phyloP scores from a whole-genome alignment of 768 basidiomycete genomes.

The Rubroboletus pulcherrimus region DNA sequence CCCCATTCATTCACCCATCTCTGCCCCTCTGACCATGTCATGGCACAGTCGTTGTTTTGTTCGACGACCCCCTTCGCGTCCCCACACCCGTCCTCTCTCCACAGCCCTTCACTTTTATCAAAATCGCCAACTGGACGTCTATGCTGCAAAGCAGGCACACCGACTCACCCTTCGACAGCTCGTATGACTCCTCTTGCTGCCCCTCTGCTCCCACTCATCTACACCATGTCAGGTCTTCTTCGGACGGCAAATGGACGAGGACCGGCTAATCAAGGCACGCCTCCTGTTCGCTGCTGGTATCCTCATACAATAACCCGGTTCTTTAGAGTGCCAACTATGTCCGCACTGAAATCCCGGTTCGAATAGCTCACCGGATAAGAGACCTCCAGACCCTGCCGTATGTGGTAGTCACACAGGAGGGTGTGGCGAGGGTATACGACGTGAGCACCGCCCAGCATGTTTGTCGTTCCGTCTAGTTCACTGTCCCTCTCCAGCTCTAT shows the following conservation, averaged over 20 bases:
- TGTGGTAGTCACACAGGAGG: slow-evolving; percentile 82
- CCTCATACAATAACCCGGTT: not conserved
- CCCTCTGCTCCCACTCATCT: not conserved
- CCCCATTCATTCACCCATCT: not conserved
- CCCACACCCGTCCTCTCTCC: slow-evolving; percentile 24
- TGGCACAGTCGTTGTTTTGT: slow-evolving; percentile 15
- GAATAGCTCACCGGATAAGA: slow-evolving; percentile 82
- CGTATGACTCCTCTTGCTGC: slow-evolving; percentile 37
- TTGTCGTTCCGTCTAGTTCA: not conserved
- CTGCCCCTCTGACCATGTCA: slow-evolving; percentile 22
- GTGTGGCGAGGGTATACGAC: slow-evolving; percentile 79
- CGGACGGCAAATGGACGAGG: slow-evolving; percentile 77
- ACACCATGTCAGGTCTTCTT: slow-evolving; percentile 62
- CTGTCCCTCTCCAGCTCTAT: slow-evolving; percentile 53
- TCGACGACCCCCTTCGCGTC: not conserved
- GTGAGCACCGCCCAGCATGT: slow-evolving; percentile 38
- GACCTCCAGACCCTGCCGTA: slow-evolving; percentile 86
- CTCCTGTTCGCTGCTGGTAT: not conserved
- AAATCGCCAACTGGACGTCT: slow-evolving; percentile 76
- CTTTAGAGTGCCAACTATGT: slow-evolving; percentile 85
- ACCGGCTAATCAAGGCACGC: slow-evolving; percentile 69
- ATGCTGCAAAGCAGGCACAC: slow-evolving; percentile 70
- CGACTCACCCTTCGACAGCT: slow-evolving; percentile 75
- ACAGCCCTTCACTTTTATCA: slow-evolving; percentile 70
- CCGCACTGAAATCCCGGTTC: slow-evolving; percentile 81